A percentile compares a stretch with the other conserved stretches of the same genome.
Conservation (phyloP, 2,329 filamentous ascomycete species). For the Curvularia lunata region DNA sequence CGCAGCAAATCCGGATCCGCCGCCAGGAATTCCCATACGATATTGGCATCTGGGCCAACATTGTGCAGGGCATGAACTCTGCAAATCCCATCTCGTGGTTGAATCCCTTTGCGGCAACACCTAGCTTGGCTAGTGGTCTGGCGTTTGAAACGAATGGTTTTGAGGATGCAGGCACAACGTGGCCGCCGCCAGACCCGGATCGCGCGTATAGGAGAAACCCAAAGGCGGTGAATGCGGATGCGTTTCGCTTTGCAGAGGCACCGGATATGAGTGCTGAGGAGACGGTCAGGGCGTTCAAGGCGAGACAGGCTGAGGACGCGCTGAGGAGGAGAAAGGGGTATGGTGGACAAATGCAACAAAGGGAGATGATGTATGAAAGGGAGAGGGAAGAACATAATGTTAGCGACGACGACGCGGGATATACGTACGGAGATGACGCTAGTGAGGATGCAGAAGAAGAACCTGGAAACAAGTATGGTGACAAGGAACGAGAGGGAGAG, state of each 20-base stretch:
- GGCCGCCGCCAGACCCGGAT: slow-evolving; percentile 61
- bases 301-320: slow-evolving; percentile 61
- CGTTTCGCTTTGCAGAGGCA: slow-evolving; percentile 49
- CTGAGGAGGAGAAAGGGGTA: slow-evolving; percentile 51
- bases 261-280: slow-evolving; percentile 48
- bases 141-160: slow-evolving; percentile 77
- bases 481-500: slow-evolving; percentile 54
- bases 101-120: slow-evolving; percentile 66
- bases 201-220: slow-evolving; percentile 36
- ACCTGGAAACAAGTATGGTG: slow-evolving; percentile 17
- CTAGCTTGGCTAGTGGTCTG: slow-evolving; percentile 59
- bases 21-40: slow-evolving; percentile 84
- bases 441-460: slow-evolving; percentile 22
- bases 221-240: slow-evolving; percentile 27
- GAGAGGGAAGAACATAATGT: not conserved
- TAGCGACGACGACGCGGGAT: slow-evolving; percentile 18
- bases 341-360: slow-evolving; percentile 50
- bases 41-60: slow-evolving; percentile 74
- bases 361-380: slow-evolving; percentile 7
- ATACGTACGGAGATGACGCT: slow-evolving; percentile 33
- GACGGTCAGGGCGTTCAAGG: slow-evolving; percentile 60
- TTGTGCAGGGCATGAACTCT: slow-evolving; percentile 77
- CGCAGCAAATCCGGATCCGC: slow-evolving; percentile 58
- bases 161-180: slow-evolving; percentile 57
- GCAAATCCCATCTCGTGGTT: slow-evolving; percentile 69